Evolutionary conservation across 2,329 filamentous ascomycete species (phyloP), one percentile per base, ranked within the genome.

Genomic region (Nothophaeocryptopus gaeumannii): DNA sequence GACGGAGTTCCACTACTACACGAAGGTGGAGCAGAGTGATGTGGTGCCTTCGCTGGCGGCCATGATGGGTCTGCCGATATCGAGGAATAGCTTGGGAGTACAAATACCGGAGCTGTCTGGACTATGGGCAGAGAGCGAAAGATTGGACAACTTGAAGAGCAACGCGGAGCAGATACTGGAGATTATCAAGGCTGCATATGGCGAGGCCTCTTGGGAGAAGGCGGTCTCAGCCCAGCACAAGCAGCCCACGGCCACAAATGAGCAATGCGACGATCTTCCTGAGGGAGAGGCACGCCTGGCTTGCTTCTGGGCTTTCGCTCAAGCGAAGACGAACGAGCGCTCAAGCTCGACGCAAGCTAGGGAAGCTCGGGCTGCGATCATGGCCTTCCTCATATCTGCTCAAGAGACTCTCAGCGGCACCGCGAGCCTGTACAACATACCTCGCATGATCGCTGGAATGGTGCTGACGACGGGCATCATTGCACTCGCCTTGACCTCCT

Each of bases 1-100:
- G 0, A 68, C 67, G 1, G 84, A 93, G 54, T 95, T 95, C 58
- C 81, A 87, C 52, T 97, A 88, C 66, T 97, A 97, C 67, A 78
- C 76, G 30, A 82, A 76, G 47, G 82, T 97, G n/a, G 88, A 97
- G 65, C 93, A 99, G 72, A 95, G 90, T 1, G 95, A 99, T 69
- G 80, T 99, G 51, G 89, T 89, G 0, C 91, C 93, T 1, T 96
- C 92, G 0, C 74, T 99, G 15, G 90, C 88, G 9, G 89, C 85
- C 1, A 74, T 99, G 29, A 77, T 99, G 38, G 91, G 91, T 0
- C 86, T 99, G 57, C 92, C 93, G 0, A 78, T 95, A 1, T 88
- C 93, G 0, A 83, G 84, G 67, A 99, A 99, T 65, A 97, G 90
- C 56, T 74, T 99, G 0, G 93, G 93, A 5, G 83, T 90, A 1